Base-by-base conservation (phyloP, 495 filamentous ascomycete genomes). In the Trichoderma parareesei region DNA sequence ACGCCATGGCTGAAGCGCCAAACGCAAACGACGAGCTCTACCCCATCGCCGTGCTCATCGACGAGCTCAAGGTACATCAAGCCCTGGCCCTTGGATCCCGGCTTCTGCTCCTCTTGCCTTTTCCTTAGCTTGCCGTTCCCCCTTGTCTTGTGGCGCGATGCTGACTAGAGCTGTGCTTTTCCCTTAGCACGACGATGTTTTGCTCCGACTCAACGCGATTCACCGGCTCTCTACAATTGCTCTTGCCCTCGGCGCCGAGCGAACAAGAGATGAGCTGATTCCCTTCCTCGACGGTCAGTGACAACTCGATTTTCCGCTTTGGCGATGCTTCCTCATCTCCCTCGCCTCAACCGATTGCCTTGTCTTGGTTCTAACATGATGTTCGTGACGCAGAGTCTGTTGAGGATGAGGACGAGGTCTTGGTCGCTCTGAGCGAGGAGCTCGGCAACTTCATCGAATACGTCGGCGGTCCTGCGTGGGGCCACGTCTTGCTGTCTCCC, bases 11-110 rank as follows among this genome's bases (percentile, higher is more conserved):
- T 70, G 82, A 84, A 74, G 79, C 79, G 73, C 71, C 76, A 67
- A 79, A 78, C 73, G 72, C 81, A 79, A 95, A 87, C 74, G 93
- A 98, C 77, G 95, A 97, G 85, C 92, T 98, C 68, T 98, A 97
- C 77, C 94, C 94, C 72, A 98, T 98, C 82, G 94, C 94, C 67
- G 95, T 98, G 64, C 87, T 98, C 75, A 98, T 98, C 78, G 94
- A 98, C 78, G 94, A 98, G 86, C 82, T 98, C 71, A 98, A 98
- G 91, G 93, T 97, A 65, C 69, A 60, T 60, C 69, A 14, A 10
- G 38, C 61, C 49, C 43, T 13, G n/a, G 18, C 18, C 14, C 67
- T n/a, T 7, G 3, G 5, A 48, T 14, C 16, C 13, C 44, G n/a
- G 5, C 44, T 16, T 48, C 44, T 48, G 6, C 40, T 41, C 11